A percentile compares a stretch with the other conserved stretches of the same genome.
phyloP scores from a whole-genome alignment of 345 rosid genomes.

The Lepidium africanum region DNA sequence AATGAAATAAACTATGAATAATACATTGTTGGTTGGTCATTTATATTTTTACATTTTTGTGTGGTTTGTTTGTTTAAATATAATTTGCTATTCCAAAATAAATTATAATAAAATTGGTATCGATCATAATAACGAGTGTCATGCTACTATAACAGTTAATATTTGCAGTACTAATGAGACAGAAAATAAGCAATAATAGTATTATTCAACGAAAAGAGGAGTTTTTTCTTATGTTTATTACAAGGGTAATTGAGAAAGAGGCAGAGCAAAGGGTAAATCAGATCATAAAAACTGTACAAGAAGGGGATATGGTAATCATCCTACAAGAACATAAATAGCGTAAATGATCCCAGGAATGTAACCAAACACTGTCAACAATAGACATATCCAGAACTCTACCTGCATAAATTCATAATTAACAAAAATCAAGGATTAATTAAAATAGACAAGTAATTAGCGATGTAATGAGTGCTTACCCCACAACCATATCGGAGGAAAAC shows the following conservation, averaged over 20 bases:
- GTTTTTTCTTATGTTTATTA: not conserved
- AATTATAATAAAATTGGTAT: too few relatives aligned
- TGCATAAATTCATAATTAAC: slow-evolving; percentile 19
- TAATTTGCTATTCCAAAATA: too few relatives aligned
- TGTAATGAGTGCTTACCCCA: slow-evolving; percentile 44
- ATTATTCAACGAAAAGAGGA: not conserved
- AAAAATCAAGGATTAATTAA: not conserved
- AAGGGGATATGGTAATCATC: too few relatives aligned
- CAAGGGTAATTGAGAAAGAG: not conserved
- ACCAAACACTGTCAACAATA: slow-evolving; percentile 69
- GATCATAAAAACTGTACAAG: too few relatives aligned
- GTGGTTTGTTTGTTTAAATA: too few relatives aligned
- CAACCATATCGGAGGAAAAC: slow-evolving; percentile 92
- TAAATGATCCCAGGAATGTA: too few relatives aligned
- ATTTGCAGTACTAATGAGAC: too few relatives aligned
- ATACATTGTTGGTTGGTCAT: not conserved
- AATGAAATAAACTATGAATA: not conserved
- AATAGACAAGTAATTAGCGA: not conserved
- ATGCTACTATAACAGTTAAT: too few relatives aligned
- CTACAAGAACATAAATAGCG: too few relatives aligned
- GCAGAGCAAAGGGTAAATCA: too few relatives aligned
- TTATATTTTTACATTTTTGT: too few relatives aligned
- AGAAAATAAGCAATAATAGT: not conserved
- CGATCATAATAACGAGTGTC: not conserved
- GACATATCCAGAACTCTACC: slow-evolving; percentile 87